phyloP scores from a whole-genome alignment of 2,329 filamentous ascomycete species.

The Aspergillus quadricinctus region DNA sequence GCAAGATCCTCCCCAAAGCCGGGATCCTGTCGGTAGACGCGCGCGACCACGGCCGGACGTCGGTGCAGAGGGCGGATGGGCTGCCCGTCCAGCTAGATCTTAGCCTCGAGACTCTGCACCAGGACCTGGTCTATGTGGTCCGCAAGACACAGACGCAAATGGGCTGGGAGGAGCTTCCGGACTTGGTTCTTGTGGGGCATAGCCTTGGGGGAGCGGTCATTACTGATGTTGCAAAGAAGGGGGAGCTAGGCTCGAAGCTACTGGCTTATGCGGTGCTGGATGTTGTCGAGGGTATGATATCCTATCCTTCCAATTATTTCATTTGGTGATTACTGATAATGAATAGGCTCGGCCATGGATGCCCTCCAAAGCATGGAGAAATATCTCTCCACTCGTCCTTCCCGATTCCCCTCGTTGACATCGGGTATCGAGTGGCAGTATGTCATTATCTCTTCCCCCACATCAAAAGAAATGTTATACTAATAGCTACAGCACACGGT shows the following conservation, averaged over 20 bases:
- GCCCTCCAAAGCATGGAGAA: constrained; percentile 91
- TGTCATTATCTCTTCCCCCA: constrained; percentile 16
- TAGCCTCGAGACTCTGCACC: constrained; percentile 65
- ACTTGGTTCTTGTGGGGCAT: constrained; percentile 80
- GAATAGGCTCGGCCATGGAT: constrained; percentile 76
- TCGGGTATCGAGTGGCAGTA: constrained; percentile 89
- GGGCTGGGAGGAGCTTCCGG: constrained; percentile 69
- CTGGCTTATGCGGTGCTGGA: constrained; percentile 88
- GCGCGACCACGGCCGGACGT: constrained; percentile 74
- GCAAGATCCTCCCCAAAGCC: constrained; percentile 69
- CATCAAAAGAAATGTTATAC: too few relatives aligned
- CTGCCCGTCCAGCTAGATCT: constrained; percentile 55
- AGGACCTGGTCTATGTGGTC: constrained; percentile 69
- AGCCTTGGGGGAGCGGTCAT: constrained; percentile 89
- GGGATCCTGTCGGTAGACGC: constrained; percentile 84
- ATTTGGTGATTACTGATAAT: not conserved
- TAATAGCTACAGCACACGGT: constrained; percentile 55
- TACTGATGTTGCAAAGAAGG: constrained; percentile 70
- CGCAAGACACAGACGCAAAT: constrained; percentile 62
- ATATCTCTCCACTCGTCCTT: constrained; percentile 78
- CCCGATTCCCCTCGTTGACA: constrained; percentile 69
- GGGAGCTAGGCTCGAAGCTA: constrained; percentile 61
- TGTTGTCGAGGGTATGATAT: constrained; percentile 68
- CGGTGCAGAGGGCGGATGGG: constrained; percentile 29
- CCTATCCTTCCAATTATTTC: too few relatives aligned